Evolutionary conservation across 2,329 filamentous ascomycete genomes (phyloP), one percentile per base, ranked within the genome.

Genomic region (Clonostachys rosea): DNA sequence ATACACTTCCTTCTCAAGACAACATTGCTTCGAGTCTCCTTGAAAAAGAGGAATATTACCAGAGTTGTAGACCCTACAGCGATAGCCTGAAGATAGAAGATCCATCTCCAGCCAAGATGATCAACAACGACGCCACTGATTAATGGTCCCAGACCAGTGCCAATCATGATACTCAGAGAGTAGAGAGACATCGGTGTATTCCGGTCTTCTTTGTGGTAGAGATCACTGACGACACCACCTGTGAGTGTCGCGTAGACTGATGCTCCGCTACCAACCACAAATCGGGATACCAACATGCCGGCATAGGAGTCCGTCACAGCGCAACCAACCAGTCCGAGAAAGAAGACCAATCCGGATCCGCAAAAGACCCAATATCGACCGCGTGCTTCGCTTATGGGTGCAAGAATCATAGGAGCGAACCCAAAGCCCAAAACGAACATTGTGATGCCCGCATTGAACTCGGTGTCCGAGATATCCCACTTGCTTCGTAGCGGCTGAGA

Each of bases 141-240:
- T 6, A 87, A 49, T 1, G 83, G 83, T 0, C 84, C 84, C 2
- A 83, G 60, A 0, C 83, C 83, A 1, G 82, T 84, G 1, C 84
- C 84, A 13, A 81, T 73, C 5, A 87, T 66, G 0, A 83, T 83
- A 6, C 73, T 70, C 0, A 77, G 76, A 0, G 81, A 78, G 60
- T 86, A 87, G 2, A 87, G 59, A 0, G 82, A 76, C 84, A 88
- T 88, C 0, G 84, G 81, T 0, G 79, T 82, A 50, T 87, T 87
- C 12, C 85, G 73, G 40, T 85, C 74, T 48, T 80, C 63, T 0
- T 81, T 71, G 42, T 80, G 75, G 52, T 84, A 87, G 35, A 87
- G 78, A 48, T 88, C 84, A 43, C 78, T 78, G 5, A 88, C 77
- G 1, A 87, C 81, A 1, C 84, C 84, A 4, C 84, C 84, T 0